A percentile compares a stretch with the other conserved stretches of the same genome.
Evolutionary conservation across 2,329 filamentous ascomycete genomes (phyloP).

Genomic region (Fusarium secorum): DNA sequence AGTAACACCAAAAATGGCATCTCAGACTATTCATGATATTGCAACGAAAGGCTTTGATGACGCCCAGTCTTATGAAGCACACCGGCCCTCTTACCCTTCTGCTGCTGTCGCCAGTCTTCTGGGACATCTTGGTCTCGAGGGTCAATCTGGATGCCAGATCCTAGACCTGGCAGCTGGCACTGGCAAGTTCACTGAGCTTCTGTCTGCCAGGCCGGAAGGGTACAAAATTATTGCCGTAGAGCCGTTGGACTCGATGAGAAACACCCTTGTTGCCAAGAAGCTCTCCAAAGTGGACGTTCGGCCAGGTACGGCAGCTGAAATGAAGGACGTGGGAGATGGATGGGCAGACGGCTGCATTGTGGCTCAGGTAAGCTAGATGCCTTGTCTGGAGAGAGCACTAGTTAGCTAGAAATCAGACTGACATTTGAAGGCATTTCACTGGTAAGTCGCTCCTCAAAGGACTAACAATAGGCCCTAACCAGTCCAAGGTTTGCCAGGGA

Average conservation of each 20-base stretch:
- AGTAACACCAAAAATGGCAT: slow-evolving; percentile 18
- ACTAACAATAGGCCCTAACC: not conserved
- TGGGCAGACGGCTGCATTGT: slow-evolving; percentile 72
- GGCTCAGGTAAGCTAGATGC: slow-evolving; percentile 65
- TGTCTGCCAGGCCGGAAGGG: slow-evolving; percentile 65
- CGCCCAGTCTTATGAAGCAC: slow-evolving; percentile 69
- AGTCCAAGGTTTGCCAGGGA: slow-evolving; percentile 70
- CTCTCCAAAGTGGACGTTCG: slow-evolving; percentile 62
- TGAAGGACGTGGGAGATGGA: slow-evolving; percentile 60
- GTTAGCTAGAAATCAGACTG: not conserved
- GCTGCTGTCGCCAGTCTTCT: slow-evolving; percentile 68
- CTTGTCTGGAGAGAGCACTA: not conserved
- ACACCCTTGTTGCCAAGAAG: slow-evolving; percentile 64
- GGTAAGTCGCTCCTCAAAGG: slow-evolving; percentile 50
- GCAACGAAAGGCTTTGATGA: slow-evolving; percentile 69
- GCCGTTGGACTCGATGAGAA: slow-evolving; percentile 71
- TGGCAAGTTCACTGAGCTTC: slow-evolving; percentile 72
- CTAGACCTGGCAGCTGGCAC: slow-evolving; percentile 74
- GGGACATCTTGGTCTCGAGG: slow-evolving; percentile 59
- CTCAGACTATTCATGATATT: slow-evolving; percentile 57
- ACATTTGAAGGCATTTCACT: slow-evolving; percentile 59
- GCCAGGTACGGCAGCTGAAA: slow-evolving; percentile 65
- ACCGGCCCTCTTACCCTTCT: slow-evolving; percentile 72
- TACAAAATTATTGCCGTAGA: slow-evolving; percentile 70
- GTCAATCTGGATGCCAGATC: slow-evolving; percentile 56